Conservation (phyloP, 2,329 filamentous ascomycete genomes). For the Colletotrichum cuscutae region DNA sequence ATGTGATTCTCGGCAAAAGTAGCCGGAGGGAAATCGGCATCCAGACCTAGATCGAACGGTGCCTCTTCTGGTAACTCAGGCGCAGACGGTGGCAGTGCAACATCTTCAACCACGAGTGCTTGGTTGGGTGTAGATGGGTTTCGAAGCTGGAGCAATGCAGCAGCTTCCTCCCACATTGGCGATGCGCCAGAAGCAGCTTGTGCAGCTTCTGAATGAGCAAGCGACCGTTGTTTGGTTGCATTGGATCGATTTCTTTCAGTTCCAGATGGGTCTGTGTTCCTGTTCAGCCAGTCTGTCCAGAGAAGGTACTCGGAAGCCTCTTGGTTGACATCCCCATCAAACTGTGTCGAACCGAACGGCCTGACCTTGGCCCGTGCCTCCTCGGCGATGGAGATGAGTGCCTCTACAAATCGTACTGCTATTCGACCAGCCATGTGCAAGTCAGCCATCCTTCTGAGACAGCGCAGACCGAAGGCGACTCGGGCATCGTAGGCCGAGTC, state of each 20-base stretch:
- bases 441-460: slow-evolving; percentile 45
- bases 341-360: too few species aligned
- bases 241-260: too few species aligned
- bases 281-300: too few species aligned
- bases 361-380: slow-evolving; percentile 9
- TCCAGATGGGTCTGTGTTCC: too few species aligned
- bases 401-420: slow-evolving; percentile 39
- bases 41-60: not conserved
- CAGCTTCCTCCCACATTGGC: slow-evolving; percentile 11
- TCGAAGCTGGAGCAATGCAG: slow-evolving; percentile 12
- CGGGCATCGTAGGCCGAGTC: slow-evolving; percentile 35
- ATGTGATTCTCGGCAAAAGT: slow-evolving; percentile 37
- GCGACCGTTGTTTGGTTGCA: too few species aligned
- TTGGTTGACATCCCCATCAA: too few species aligned
- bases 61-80: too few species aligned
- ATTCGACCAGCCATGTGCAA: slow-evolving; percentile 42
- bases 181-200: not conserved
- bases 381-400: slow-evolving; percentile 37
- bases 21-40: slow-evolving; percentile 7
- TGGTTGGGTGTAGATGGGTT: not conserved
- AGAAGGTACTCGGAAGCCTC: too few species aligned
- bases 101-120: not conserved
- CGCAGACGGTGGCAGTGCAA: too few species aligned
- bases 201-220: not conserved
- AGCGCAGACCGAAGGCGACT: slow-evolving; percentile 44